Percentiles rank a stretch among this genome's conserved stretches.
Conservation (phyloP, 2,329 filamentous ascomycete species). For the Ophiostoma novo-ulmi region DNA sequence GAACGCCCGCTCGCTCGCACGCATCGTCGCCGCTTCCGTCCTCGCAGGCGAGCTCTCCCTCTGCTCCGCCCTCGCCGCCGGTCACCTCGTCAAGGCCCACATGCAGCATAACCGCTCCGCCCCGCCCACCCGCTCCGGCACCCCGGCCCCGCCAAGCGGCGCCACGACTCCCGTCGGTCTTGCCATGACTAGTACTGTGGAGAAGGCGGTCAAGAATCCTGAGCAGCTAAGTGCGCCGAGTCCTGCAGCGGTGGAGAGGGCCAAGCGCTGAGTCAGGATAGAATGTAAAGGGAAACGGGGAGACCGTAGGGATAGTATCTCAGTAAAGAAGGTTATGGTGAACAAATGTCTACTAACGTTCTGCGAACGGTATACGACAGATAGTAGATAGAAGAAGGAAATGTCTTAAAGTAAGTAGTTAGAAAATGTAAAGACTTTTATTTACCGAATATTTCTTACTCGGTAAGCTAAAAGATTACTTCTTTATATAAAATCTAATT, state of each 20-base stretch:
- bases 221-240: constrained; percentile 22
- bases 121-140: constrained; percentile 63
- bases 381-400: no score
- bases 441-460: no score
- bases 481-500: no score
- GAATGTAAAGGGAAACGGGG: no score
- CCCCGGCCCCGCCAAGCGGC: constrained; percentile 43
- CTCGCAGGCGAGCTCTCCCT: constrained; percentile 89
- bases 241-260: constrained; percentile 29
- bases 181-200: constrained; percentile 44
- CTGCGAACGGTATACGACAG: no score
- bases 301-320: no score
- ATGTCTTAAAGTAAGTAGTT: no score
- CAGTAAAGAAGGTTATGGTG: no score
- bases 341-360: no score
- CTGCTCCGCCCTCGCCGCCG: constrained; percentile 86
- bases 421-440: no score
- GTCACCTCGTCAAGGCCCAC: constrained; percentile 85
- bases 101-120: constrained; percentile 92
- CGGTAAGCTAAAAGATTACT: no score
- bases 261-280: constrained; percentile 20
- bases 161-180: constrained; percentile 42
- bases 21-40: constrained; percentile 82
- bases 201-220: not conserved
- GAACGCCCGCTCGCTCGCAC: constrained; percentile 82